phyloP scores from a whole-genome alignment of 441 rosid species.

The Geranium incanum region DNA sequence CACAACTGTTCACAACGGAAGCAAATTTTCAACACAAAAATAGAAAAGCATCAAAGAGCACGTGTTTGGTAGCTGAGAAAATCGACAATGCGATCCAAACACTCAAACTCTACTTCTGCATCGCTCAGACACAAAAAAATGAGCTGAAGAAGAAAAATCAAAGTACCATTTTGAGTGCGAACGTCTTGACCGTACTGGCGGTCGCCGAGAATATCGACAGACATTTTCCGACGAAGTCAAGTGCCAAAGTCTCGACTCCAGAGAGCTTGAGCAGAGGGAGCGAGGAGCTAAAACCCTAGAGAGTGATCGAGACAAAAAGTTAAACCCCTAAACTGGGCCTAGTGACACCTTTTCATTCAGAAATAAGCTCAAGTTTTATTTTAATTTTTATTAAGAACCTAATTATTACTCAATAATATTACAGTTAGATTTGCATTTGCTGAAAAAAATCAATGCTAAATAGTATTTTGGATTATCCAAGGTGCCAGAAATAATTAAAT shows the following conservation, averaged over 20 bases:
- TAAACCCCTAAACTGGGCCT: not conserved
- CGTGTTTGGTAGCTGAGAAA: not conserved
- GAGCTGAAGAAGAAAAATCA: not conserved
- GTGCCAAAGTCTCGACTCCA: not conserved
- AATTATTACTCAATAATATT: no score
- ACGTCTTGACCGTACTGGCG: conserved; percentile 94
- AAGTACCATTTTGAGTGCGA: conserved; percentile 84
- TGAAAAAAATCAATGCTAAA: no score
- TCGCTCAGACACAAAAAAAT: not conserved
- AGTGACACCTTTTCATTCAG: no score
- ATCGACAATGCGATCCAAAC: not conserved
- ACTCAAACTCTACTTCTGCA: not conserved
- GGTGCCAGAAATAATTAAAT: no score
- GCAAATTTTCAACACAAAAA: conserved; percentile 1
- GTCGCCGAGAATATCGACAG: conserved; percentile 72
- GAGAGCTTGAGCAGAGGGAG: not conserved
- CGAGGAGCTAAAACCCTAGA: not conserved
- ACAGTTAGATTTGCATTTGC: no score
- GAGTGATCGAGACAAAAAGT: not conserved
- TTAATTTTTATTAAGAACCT: no score
- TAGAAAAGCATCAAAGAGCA: not conserved
- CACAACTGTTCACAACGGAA: conserved; percentile 39
- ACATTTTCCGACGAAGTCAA: not conserved
- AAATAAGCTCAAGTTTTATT: no score
- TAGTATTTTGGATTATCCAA: no score